Conservation (phyloP, 2,329 filamentous ascomycete genomes). For the Helminthosporium solani region DNA sequence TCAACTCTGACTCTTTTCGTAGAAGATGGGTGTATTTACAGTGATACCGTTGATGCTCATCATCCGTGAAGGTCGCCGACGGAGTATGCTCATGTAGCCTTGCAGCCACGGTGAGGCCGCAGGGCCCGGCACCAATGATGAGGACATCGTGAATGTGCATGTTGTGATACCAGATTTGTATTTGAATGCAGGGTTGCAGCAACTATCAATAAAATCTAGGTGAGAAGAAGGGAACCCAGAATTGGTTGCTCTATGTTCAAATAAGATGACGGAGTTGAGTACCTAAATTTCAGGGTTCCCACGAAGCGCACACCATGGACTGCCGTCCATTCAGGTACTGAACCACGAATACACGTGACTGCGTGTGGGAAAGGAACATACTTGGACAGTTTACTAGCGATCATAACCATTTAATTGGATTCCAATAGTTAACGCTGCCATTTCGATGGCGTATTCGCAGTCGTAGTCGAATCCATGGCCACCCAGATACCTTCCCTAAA, state of each 20-base stretch:
- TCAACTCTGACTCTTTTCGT: neutral
- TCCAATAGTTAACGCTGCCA: too few species aligned
- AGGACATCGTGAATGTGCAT: constrained; percentile 60
- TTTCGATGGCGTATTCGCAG: too few species aligned
- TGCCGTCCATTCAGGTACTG: neutral
- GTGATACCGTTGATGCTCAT: constrained; percentile 78
- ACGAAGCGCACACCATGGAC: neutral
- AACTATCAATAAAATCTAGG: too few species aligned
- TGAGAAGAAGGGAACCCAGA: too few species aligned
- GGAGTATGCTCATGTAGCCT: constrained; percentile 71
- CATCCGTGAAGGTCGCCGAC: constrained; percentile 78
- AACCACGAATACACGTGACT: neutral
- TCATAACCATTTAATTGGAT: too few species aligned
- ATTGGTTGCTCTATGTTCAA: too few species aligned
- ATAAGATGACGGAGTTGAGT: neutral
- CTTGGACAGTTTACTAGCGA: too few species aligned
- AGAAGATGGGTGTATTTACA: constrained; percentile 44
- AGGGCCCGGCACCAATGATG: constrained; percentile 72
- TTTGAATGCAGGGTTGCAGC: too few species aligned
- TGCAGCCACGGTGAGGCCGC: constrained; percentile 71
- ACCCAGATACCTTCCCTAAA: too few species aligned
- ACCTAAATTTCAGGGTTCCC: neutral
- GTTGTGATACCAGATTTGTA: neutral
- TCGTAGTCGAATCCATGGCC: too few species aligned
- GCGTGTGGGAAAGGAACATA: too few species aligned